phyloP scores from a whole-genome alignment of 192 early-diverging fungal genomes.

The Physocladia obscura region DNA sequence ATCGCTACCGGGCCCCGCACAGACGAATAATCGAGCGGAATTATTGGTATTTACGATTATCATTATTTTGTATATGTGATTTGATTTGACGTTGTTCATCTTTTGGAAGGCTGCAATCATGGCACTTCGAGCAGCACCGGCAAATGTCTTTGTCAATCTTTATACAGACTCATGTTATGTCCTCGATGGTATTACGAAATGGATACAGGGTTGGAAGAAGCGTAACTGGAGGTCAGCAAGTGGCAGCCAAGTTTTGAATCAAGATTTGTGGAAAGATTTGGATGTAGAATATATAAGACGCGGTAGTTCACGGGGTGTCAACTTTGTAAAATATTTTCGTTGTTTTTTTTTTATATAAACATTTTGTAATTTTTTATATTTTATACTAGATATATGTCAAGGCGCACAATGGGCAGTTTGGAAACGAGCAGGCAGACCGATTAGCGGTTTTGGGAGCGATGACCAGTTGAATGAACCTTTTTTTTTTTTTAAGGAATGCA shows the following conservation, averaged over 20 bases:
- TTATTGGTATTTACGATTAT: constrained; percentile 22
- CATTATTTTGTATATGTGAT: neutral
- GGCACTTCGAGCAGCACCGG: constrained; percentile 31
- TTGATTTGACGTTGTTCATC: neutral
- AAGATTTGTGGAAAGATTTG: constrained; percentile 71
- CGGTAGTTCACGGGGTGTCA: neutral
- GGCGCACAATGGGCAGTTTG: constrained; percentile 68
- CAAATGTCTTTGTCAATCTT: constrained; percentile 38
- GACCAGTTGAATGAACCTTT: neutral
- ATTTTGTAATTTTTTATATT: neutral
- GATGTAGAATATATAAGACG: constrained; percentile 41
- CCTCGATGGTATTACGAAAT: constrained; percentile 65
- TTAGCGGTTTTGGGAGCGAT: constrained; percentile 73
- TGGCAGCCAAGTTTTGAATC: constrained; percentile 68
- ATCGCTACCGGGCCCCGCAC: constrained; percentile 35
- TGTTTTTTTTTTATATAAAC: neutral
- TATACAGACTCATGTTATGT: constrained; percentile 78
- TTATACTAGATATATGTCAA: constrained; percentile 58
- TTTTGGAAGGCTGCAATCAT: constrained; percentile 34
- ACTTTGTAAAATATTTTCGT: constrained; percentile 15
- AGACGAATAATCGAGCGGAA: constrained; percentile 55
- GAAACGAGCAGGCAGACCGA: constrained; percentile 79
- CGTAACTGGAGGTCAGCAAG: constrained; percentile 61
- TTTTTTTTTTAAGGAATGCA: neutral
- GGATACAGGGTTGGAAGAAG: constrained; percentile 74